phyloP scores from a whole-genome alignment of 805 yeast species.

The Barnettozyma californica region DNA sequence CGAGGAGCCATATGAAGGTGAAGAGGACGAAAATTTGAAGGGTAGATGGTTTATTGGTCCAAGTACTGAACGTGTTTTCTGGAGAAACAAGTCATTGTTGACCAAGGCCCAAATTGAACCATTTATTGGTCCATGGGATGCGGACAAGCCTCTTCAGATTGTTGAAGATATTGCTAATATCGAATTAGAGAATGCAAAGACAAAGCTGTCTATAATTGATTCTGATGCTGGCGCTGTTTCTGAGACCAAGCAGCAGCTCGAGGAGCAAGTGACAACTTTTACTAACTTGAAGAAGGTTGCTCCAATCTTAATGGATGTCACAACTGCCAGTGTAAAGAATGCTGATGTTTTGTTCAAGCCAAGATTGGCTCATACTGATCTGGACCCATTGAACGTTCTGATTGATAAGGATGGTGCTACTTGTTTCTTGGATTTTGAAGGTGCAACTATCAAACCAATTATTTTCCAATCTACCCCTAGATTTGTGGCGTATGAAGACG shows the following conservation, averaged over 20 bases:
- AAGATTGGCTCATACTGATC: constrained; percentile 71
- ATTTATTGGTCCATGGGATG: constrained; percentile 75
- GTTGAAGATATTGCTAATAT: constrained; percentile 58
- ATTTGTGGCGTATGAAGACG: constrained; percentile 74
- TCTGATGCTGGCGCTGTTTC: constrained; percentile 40
- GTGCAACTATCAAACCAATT: constrained; percentile 75
- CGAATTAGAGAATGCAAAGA: constrained; percentile 56
- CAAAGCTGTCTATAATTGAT: constrained; percentile 51
- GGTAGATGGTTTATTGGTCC: constrained; percentile 90
- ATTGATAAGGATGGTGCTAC: constrained; percentile 34
- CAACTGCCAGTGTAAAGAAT: constrained; percentile 56
- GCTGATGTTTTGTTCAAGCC: constrained; percentile 61
- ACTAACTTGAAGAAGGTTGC: constrained; percentile 53
- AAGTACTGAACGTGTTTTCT: constrained; percentile 71
- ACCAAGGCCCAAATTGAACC: constrained; percentile 43
- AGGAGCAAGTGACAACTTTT: constrained; percentile 53
- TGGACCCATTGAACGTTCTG: constrained; percentile 86
- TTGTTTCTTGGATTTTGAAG: constrained; percentile 79
- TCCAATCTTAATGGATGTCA: constrained; percentile 46
- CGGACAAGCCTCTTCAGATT: constrained; percentile 52
- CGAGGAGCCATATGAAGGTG: constrained; percentile 52
- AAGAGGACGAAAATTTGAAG: constrained; percentile 41
- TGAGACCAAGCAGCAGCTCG: constrained; percentile 38
- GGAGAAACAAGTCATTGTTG: constrained; percentile 59
- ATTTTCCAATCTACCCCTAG: constrained; percentile 73